A percentile compares a stretch with the other conserved stretches of the same genome.
Conservation (phyloP, 148 eudicot species). For the Rhododendron mucronatum region DNA sequence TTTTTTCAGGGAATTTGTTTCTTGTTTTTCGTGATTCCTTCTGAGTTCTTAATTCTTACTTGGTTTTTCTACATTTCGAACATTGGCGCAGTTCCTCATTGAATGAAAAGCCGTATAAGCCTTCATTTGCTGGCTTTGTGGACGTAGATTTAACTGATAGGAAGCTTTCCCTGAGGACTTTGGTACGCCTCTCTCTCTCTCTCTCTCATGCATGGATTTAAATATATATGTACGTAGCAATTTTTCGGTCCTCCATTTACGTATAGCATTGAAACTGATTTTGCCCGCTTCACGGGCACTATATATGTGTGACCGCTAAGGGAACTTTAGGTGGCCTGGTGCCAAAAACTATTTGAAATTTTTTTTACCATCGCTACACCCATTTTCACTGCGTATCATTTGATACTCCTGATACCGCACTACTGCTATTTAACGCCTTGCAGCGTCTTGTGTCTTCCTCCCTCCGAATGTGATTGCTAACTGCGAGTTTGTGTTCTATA, state of each 20-base stretch:
- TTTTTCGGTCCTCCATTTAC: not conserved
- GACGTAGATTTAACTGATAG: conserved; percentile 44
- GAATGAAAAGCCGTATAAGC: conserved; percentile 28
- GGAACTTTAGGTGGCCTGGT: not conserved
- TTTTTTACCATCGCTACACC: not conserved
- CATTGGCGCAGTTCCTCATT: conserved; percentile 35
- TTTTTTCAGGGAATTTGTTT: too few species aligned
- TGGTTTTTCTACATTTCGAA: not conserved
- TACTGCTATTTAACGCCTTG: not conserved
- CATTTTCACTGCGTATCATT: not conserved
- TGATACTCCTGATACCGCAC: not conserved
- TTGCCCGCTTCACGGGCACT: not conserved
- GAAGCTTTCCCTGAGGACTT: conserved; percentile 45
- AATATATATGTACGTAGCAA: not conserved
- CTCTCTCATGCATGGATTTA: not conserved
- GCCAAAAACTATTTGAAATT: not conserved
- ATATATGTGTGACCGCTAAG: not conserved
- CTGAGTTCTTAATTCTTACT: not conserved
- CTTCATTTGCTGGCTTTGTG: conserved; percentile 51
- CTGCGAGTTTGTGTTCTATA: not conserved
- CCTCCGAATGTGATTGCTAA: not conserved
- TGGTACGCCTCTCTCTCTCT: conserved; percentile 36
- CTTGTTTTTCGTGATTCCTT: not conserved
- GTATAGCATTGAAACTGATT: not conserved
- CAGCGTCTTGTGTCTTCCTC: not conserved